Conservation (phyloP, 345 rosid genomes). For the Gossypium thurberi region DNA sequence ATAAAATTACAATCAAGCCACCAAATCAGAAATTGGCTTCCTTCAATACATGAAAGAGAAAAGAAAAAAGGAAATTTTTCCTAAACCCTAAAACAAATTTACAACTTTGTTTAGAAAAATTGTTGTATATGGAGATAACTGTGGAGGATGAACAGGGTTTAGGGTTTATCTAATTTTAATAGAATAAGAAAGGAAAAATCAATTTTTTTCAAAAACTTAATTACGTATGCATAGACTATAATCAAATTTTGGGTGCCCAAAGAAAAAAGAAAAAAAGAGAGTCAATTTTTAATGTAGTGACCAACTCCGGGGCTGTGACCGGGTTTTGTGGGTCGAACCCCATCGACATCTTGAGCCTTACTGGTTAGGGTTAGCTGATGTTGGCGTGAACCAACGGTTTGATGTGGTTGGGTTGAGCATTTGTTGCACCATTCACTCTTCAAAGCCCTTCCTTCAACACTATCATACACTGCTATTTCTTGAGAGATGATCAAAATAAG, state of each 20-base stretch:
- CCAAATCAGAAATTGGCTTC: too few species aligned
- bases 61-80: too few species aligned
- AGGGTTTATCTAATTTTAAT: too few species aligned
- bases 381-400: neutral
- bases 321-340: constrained; percentile 30
- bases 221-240: neutral
- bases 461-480: neutral
- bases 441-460: constrained; percentile 11
- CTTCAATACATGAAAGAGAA: too few species aligned
- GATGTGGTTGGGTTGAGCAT: constrained; percentile 4
- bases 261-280: neutral
- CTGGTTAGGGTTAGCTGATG: neutral
- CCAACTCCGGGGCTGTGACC: constrained; percentile 45
- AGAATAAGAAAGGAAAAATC: too few species aligned
- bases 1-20: too few species aligned
- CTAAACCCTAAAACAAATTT: too few species aligned
- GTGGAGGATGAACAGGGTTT: too few species aligned
- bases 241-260: neutral
- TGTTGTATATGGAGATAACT: too few species aligned
- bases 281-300: constrained; percentile 23
- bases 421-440: constrained; percentile 5
- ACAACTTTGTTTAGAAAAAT: too few species aligned
- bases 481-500: neutral
- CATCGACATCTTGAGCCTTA: constrained; percentile 19
- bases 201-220: neutral